Evolutionary conservation across 169 alveolate genomes (phyloP), one percentile per base, ranked within the genome.

Genomic region (Theileria parva): DNA sequence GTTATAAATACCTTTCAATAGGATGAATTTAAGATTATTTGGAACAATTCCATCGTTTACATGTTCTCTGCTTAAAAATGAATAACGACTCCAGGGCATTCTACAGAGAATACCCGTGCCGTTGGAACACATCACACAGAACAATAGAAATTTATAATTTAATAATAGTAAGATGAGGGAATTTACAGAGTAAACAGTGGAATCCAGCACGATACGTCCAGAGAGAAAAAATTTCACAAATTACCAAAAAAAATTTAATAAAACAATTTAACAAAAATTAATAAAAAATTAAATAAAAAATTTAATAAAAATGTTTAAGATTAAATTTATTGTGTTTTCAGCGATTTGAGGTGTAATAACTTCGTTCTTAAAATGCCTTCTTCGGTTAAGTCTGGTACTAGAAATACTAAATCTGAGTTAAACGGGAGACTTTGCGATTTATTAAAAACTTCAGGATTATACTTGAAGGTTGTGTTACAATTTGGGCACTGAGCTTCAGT

Each of bases 341-440:
- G 32, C 2, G 28, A 19, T 25, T 63, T 63, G 23, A 63, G 5
- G 27, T 63, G 69, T 17, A 75, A 34, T 37, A 81, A 30, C 53
- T 76, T 81, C 19, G 89, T 81, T 17, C 89, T 78, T 39, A 81
- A 44, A 27, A 72, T 27, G 1, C 86, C 80, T 30, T 81, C 89
- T 50, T 81, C 89, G 21, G 12, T 1, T 8, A 44, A 25, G 32
- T 81, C 89, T 32, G 89, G 89, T n/a, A 81, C 89, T 15, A 81
- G 8, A 13, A 81, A 21, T n/a, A 81, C 89, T 30, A 81, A 17
- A 51, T 81, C 89, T 39, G 59, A 74, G 48, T 44, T 32, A 39
- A 73, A 21, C 63, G 67, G 76, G 3, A 69, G 50, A 19, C 19
- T 66, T 27, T 69, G 85, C 9, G 77, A 44, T 51, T 68, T 68